Evolutionary conservation across 2,329 filamentous ascomycete genomes (phyloP).

Genomic region (Microcera coccophila): DNA sequence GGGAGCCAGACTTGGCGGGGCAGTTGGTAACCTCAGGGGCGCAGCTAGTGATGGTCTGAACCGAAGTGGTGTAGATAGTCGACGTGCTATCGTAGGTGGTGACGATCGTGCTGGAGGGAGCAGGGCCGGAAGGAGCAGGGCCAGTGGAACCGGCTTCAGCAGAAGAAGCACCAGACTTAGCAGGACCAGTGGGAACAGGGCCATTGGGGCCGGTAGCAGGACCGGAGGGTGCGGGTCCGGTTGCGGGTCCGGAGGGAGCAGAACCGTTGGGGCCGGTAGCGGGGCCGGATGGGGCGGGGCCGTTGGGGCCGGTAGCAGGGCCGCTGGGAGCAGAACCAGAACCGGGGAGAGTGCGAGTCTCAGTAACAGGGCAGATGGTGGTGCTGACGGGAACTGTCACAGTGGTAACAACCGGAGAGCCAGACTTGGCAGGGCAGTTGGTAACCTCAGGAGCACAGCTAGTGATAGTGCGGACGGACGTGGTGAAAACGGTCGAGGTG

Average conservation of each 20-base stretch:
- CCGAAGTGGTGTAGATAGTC: constrained; percentile 48
- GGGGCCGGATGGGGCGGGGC: neutral
- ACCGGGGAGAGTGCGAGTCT: constrained; percentile 23
- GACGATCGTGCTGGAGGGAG: constrained; percentile 8
- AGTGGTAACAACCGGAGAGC: constrained; percentile 46
- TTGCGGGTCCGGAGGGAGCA: constrained; percentile 17
- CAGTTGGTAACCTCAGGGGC: constrained; percentile 47
- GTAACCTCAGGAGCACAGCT: too few species aligned
- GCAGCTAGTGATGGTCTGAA: constrained; percentile 50
- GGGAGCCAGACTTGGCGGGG: constrained; percentile 43
- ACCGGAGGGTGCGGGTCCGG: neutral
- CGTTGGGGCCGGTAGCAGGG: constrained; percentile 19
- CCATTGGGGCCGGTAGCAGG: constrained; percentile 31
- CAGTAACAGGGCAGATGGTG: constrained; percentile 59
- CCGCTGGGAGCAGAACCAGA: constrained; percentile 23
- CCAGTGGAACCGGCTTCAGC: constrained; percentile 14
- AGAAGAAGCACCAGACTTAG: constrained; percentile 11
- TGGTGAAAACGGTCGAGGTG: constrained; percentile 50
- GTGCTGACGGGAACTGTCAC: constrained; percentile 56
- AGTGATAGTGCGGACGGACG: constrained; percentile 47
- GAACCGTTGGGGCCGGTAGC: constrained; percentile 38
- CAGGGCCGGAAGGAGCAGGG: constrained; percentile 16
- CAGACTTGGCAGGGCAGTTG: constrained; percentile 48
- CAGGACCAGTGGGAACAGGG: constrained; percentile 31
- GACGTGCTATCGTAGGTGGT: constrained; percentile 45